A percentile compares a stretch with the other conserved stretches of the same genome.
phyloP scores from a whole-genome alignment of 1,284 basidiomycete species.

The Heterobasidion occidentale region DNA sequence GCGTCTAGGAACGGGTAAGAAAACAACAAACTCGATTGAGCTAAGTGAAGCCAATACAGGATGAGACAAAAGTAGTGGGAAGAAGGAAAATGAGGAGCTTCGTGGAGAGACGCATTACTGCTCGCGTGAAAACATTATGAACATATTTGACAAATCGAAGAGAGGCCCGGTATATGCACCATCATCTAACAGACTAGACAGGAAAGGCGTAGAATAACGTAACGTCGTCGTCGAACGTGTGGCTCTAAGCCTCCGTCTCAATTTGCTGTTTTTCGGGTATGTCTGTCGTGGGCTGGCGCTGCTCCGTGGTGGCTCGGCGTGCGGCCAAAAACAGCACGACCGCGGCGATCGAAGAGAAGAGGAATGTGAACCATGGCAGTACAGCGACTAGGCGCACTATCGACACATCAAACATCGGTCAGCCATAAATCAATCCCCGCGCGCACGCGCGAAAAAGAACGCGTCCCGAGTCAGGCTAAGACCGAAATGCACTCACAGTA shows the following conservation, averaged over 20 bases:
- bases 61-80: too few relatives aligned
- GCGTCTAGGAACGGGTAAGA: too few relatives aligned
- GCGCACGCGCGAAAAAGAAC: too few relatives aligned
- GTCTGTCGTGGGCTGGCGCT: too few relatives aligned
- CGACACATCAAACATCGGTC: neutral
- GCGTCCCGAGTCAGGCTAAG: neutral
- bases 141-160: neutral
- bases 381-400: constrained; percentile 37
- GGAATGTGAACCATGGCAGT: constrained; percentile 40
- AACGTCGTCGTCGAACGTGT: too few relatives aligned
- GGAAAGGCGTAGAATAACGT: too few relatives aligned
- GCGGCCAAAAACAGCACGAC: constrained; percentile 19
- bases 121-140: neutral
- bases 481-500: constrained; percentile 30
- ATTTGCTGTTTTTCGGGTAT: too few relatives aligned
- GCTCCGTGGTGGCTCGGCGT: neutral
- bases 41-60: too few relatives aligned
- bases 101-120: neutral
- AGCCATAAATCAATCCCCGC: neutral
- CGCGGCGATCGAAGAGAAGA: constrained; percentile 33
- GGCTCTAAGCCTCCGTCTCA: too few relatives aligned
- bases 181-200: too few relatives aligned
- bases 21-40: too few relatives aligned
- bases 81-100: neutral
- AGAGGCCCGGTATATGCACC: neutral